Evolutionary conservation across 495 filamentous ascomycete species (phyloP), one percentile per base, ranked within the genome.

Genomic region (Aspergillus steynii): DNA sequence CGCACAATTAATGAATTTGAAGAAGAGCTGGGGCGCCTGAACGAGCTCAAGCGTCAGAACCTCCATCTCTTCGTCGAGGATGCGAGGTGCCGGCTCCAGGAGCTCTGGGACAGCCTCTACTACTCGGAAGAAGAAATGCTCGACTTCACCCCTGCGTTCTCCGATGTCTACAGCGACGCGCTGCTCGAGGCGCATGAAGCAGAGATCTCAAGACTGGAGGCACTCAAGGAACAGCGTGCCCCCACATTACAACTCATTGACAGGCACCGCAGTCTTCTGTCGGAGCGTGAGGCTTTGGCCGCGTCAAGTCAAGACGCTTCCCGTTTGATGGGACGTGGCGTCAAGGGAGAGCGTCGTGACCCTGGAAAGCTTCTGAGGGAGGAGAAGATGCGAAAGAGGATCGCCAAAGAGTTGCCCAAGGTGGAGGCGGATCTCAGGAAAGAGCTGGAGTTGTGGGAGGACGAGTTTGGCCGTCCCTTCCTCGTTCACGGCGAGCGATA

Each of bases 111-210:
- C 69, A 80, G 84, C 7, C 78, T 99, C 4, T 98, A 92, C 74
- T 92, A 93, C 70, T 96, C 92, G 1, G 95, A 99, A 72, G 94
- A 97, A 67, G 95, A 99, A 72, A 97, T 97, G 90, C 82, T 96
- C 56, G 93, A 97, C 60, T 99, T 98, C 62, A 92, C 93, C 4
- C 94, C 96, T 3, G 93, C 92, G 1, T 96, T 96, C 70, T 96
- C 92, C 0, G 86, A 88, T 79, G 81, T 82, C 55, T 83, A 72
- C 61, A 96, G 92, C 65, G 95, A 98, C 71, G 94, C 95, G 47
- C 82, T 99, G 20, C 85, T 99, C 4, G 85, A 87, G 32, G 85
- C 93, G 0, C 96, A 98, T 64, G 95, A 99, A 73, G 86, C 85
- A 7, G 96, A 99, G 65, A 92, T 98, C 58, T 70, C 75, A 8